A percentile compares a stretch with the other conserved stretches of the same genome.
Conservation (phyloP, 2,329 filamentous ascomycete genomes). For the Phoma sp. region DNA sequence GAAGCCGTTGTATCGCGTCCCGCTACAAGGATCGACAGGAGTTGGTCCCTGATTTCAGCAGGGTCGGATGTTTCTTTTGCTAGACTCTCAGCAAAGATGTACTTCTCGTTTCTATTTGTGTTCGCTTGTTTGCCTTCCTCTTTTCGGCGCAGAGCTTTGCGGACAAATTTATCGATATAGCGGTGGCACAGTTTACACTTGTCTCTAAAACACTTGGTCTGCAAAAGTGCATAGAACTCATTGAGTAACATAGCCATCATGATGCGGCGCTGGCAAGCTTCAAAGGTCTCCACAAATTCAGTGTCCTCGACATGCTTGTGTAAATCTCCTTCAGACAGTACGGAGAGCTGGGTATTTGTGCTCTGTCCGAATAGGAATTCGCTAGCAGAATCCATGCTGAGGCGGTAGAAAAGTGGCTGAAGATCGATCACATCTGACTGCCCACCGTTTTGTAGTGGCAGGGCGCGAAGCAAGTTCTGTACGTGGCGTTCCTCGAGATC, state of each 20-base stretch:
- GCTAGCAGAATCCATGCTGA: conserved; percentile 44
- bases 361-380: conserved; percentile 40
- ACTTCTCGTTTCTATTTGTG: background rate
- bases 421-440: conserved; percentile 17
- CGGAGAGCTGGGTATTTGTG: conserved; percentile 10
- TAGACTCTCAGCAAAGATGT: conserved; percentile 3
- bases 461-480: conserved; percentile 14
- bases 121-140: background rate
- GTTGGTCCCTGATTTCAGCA: conserved; percentile 35
- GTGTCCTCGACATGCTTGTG: background rate
- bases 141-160: conserved; percentile 32
- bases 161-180: conserved; percentile 29
- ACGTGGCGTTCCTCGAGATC: conserved; percentile 45
- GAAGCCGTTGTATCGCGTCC: conserved; percentile 84
- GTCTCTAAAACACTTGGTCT: background rate
- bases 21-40: conserved; percentile 81
- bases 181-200: background rate
- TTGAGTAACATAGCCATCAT: conserved; percentile 3
- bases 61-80: conserved; percentile 9
- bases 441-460: background rate
- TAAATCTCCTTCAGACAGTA: background rate
- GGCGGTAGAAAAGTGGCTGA: conserved; percentile 44
- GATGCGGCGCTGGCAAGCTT: background rate
- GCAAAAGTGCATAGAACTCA: background rate
- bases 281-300: background rate